phyloP scores from a whole-genome alignment of 2,329 filamentous ascomycete species.

The Colletotrichum salicis region DNA sequence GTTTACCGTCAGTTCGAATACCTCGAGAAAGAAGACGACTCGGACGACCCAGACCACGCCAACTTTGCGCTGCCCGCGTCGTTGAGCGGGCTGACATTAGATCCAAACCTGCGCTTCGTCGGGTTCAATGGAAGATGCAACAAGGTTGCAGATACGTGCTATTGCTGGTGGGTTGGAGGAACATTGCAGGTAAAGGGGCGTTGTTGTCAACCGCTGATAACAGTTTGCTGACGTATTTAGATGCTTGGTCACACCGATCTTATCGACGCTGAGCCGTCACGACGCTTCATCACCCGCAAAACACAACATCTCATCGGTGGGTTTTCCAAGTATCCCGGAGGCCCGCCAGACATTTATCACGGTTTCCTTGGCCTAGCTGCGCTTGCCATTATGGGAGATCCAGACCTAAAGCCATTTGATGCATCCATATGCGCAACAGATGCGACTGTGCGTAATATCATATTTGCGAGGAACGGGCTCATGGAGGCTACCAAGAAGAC shows the following conservation, averaged over 20 bases:
- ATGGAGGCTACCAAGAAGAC: constrained; percentile 35
- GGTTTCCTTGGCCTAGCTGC: constrained; percentile 88
- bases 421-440: constrained; percentile 79
- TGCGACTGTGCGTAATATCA: constrained; percentile 63
- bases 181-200: constrained; percentile 58
- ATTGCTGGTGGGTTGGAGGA: constrained; percentile 89
- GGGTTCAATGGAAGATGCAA: constrained; percentile 93
- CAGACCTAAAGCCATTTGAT: constrained; percentile 77
- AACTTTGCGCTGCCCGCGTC: constrained; percentile 45
- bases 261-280: constrained; percentile 68
- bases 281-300: constrained; percentile 84
- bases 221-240: constrained; percentile 45
- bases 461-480: constrained; percentile 55
- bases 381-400: constrained; percentile 77
- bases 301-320: constrained; percentile 89
- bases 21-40: constrained; percentile 56
- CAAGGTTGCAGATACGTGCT: constrained; percentile 94
- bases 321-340: constrained; percentile 78
- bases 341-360: constrained; percentile 84
- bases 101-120: constrained; percentile 57
- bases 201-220: constrained; percentile 50
- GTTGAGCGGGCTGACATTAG: constrained; percentile 48
- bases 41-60: constrained; percentile 49
- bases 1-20: constrained; percentile 73
- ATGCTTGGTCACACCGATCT: constrained; percentile 68